A percentile compares a stretch with the other conserved stretches of the same genome.
phyloP scores from a whole-genome alignment of 2,329 filamentous ascomycete species.

The Raffaelea albimanens region DNA sequence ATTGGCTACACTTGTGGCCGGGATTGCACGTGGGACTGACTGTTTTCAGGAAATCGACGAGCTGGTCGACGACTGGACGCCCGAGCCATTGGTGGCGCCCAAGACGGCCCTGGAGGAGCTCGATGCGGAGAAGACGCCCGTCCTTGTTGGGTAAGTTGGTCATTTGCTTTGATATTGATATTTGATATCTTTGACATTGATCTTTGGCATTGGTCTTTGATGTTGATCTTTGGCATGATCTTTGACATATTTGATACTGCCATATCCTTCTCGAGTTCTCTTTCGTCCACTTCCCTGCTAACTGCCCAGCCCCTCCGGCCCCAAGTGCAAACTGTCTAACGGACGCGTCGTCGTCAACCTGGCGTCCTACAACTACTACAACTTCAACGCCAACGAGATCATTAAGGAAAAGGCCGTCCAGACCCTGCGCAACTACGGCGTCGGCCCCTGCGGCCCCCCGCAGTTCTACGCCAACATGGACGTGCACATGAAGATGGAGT shows the following conservation, averaged over 20 bases:
- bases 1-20: too few relatives aligned
- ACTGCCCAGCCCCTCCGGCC: slow-evolving; percentile 63
- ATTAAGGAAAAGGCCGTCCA: slow-evolving; percentile 94
- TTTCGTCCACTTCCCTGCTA: background rate
- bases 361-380: slow-evolving; percentile 95
- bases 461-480: slow-evolving; percentile 98
- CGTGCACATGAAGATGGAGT: slow-evolving; percentile 94
- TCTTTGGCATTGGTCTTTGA: background rate
- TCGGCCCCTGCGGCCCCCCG: slow-evolving; percentile 91
- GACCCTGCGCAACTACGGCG: slow-evolving; percentile 88
- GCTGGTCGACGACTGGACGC: slow-evolving; percentile 90
- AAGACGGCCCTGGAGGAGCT: slow-evolving; percentile 66
- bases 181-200: background rate
- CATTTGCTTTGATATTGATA: background rate
- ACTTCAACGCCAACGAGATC: slow-evolving; percentile 84
- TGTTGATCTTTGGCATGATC: background rate
- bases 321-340: slow-evolving; percentile 79
- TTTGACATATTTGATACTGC: too few relatives aligned
- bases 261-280: background rate
- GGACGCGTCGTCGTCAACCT: slow-evolving; percentile 90
- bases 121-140: slow-evolving; percentile 74
- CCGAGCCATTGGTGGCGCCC: slow-evolving; percentile 76
- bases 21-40: background rate
- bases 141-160: slow-evolving; percentile 70
- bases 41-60: slow-evolving; percentile 72